A percentile compares a stretch with the other conserved stretches of the same genome.
These are phyloP conservation scores for Ustilago cynodontis DNA, from an alignment of 1,284 basidiomycete genomes.

Conservation along the genomic window DNA sequence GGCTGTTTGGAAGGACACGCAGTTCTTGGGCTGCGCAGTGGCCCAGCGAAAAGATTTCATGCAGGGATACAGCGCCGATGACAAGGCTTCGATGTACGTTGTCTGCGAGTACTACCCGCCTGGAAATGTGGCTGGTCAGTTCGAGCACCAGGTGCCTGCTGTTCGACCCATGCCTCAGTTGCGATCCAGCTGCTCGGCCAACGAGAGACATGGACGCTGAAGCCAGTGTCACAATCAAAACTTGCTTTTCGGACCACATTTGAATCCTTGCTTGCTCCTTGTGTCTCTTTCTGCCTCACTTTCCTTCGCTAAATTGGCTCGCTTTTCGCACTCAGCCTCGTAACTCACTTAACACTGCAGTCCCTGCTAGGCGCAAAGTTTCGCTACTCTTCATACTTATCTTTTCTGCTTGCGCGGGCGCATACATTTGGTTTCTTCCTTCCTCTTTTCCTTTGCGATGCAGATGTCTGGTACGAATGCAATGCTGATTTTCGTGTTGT, in stretches of 20 bases:
- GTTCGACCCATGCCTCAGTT: conserved; percentile 25
- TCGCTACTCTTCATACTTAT: background rate
- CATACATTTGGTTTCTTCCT: background rate
- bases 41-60: conserved; percentile 35
- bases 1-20: conserved; percentile 43
- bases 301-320: too few species aligned
- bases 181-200: conserved; percentile 44
- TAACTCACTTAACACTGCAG: too few species aligned
- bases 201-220: conserved; percentile 37
- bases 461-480: conserved; percentile 18
- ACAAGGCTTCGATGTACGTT: conserved; percentile 28
- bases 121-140: conserved; percentile 34
- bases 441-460: background rate
- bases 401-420: background rate
- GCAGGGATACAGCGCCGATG: conserved; percentile 13
- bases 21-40: conserved; percentile 35
- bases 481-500: background rate
- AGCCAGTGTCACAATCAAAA: background rate
- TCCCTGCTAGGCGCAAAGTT: too few species aligned
- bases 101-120: conserved; percentile 52
- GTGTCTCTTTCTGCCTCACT: background rate
- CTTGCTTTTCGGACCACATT: background rate
- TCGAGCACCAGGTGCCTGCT: conserved; percentile 23
- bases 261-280: background rate
- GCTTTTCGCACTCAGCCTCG: too few species aligned